Base-by-base conservation (phyloP, 257 asterid genomes). In the Anisodus acutangulus region DNA sequence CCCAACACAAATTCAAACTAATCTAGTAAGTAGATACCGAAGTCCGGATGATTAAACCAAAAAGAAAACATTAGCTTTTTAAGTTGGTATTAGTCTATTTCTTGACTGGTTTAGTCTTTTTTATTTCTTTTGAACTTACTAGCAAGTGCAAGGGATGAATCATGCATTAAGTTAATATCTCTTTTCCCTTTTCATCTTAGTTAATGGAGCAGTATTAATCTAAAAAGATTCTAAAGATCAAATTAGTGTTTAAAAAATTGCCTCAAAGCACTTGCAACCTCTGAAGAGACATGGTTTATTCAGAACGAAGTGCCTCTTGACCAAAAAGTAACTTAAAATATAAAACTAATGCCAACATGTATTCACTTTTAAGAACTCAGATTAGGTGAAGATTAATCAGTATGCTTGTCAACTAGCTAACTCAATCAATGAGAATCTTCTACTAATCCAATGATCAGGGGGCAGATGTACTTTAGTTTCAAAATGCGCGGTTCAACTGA, bases 351-450 rank as follows among this genome's bases (percentile, higher is more conserved):
- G 59, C 80, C 80, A 47, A 72, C 41, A 22, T 45, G 59, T 19
- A 47, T n/a, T 72, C 4, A 47, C 26, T 72, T 72, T 53, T 71
- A 71, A 71, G 45, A 45, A 5, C 31, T 71, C n/a, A 72, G 58
- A 72, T 72, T 72, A n/a, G 54, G 39, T 71, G 26, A 71, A 70
- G 1, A n/a, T 45, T 71, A 72, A 47, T 72, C 16, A 43, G 5
- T 72, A 74, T 47, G 60, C 80, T 47, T 45, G 80, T 72, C 79
- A 71, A 43, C 79, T n/a, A 71, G 57, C 79, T 71, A 71, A 71
- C 80, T 72, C 80, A 72, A 72, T 72, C 80, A 72, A 47, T 47
- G 3, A 47, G 3, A 47, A 72, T 47, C 41, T 72, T 72, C 60
- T 72, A 47, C 58, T 72, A 22, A 47, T 72, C 63, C 22, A 49